phyloP scores from a whole-genome alignment of 2,329 filamentous ascomycete genomes.

The Nectriaceae sp. region DNA sequence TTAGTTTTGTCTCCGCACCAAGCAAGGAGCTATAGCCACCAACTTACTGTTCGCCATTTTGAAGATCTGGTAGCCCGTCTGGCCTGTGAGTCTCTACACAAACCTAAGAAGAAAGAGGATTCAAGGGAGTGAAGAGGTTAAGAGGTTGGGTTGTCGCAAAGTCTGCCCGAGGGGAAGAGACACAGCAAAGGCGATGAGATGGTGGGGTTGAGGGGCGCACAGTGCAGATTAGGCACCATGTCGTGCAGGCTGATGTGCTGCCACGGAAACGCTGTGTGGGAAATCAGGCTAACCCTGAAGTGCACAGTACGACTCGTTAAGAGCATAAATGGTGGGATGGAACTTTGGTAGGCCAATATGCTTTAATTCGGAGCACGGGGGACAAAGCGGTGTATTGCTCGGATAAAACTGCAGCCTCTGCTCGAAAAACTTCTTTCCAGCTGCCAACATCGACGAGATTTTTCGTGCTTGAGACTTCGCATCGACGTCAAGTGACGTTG shows the following conservation, averaged over 20 bases:
- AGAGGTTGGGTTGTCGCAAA: constrained; percentile 36
- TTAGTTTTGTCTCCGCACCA: constrained; percentile 22
- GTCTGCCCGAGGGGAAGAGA: constrained; percentile 31
- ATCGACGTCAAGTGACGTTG: neutral
- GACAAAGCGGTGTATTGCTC: no score
- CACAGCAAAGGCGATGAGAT: constrained; percentile 23
- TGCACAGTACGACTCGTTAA: constrained; percentile 29
- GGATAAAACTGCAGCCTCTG: neutral
- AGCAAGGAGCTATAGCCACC: neutral
- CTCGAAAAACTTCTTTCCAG: neutral
- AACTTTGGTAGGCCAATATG: constrained; percentile 28
- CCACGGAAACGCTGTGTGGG: constrained; percentile 10
- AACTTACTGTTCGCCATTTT: constrained; percentile 29
- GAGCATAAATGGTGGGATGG: constrained; percentile 28
- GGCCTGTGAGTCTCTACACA: constrained; percentile 6
- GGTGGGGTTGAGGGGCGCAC: constrained; percentile 40
- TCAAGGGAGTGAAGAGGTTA: neutral
- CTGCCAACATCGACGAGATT: neutral
- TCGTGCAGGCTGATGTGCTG: constrained; percentile 16
- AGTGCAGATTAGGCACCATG: constrained; percentile 34
- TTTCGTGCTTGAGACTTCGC: no score
- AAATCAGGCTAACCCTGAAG: neutral
- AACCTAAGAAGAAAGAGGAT: constrained; percentile 7
- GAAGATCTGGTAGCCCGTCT: constrained; percentile 16
- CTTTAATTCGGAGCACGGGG: constrained; percentile 4